Evolutionary conservation across 108 stramenopile species (phyloP).

Genomic region (Bacterosira constricta): DNA sequence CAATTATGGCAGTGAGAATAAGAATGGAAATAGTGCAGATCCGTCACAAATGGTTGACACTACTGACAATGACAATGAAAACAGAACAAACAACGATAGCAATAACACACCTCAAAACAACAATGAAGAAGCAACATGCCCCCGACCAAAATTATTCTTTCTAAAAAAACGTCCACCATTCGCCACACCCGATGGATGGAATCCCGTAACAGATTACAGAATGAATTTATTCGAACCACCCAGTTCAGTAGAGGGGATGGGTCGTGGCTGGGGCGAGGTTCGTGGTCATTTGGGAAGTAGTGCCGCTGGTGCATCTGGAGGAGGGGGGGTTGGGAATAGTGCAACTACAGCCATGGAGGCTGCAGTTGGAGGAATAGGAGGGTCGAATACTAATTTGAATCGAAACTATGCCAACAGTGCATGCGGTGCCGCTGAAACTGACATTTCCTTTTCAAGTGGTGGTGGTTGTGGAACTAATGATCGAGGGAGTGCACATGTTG

Average conservation of each 20-base stretch:
- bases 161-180: slow-evolving; percentile 46
- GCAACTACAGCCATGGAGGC: too few species aligned
- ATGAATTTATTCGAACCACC: slow-evolving; percentile 30
- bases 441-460: too few species aligned
- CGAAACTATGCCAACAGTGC: too few species aligned
- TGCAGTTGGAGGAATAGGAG: too few species aligned
- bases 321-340: too few species aligned
- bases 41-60: not conserved
- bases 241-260: slow-evolving; percentile 30
- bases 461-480: too few species aligned
- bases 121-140: slow-evolving; percentile 4
- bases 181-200: slow-evolving; percentile 41
- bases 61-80: not conserved
- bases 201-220: slow-evolving; percentile 31
- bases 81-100: not conserved
- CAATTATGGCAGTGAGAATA: not conserved
- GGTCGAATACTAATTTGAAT: too few species aligned
- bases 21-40: not conserved
- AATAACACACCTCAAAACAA: slow-evolving; percentile 1
- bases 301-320: not conserved
- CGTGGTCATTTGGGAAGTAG: slow-evolving; percentile 11
- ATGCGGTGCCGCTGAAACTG: too few species aligned
- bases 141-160: slow-evolving; percentile 46
- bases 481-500: too few species aligned
- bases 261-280: slow-evolving; percentile 33